These are phyloP conservation scores for Dendrocalamus sinicus DNA, from an alignment of 176 grass and related monocot species.

Conservation along the genomic window DNA sequence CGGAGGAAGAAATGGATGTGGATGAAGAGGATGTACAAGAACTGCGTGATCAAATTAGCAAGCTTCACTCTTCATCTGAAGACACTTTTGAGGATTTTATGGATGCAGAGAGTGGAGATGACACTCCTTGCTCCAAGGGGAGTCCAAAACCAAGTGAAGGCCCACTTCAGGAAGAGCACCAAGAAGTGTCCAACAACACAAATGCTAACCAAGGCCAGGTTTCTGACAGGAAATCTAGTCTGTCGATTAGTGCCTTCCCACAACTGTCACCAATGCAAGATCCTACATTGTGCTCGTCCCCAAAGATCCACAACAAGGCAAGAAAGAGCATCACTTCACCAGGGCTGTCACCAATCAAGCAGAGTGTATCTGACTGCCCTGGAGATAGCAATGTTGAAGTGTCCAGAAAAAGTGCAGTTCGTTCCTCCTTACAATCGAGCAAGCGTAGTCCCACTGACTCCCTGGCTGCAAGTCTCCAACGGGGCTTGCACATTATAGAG, in stretches of 20 bases:
- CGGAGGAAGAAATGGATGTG: conserved; percentile 83
- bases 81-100: conserved; percentile 64
- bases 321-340: conserved; percentile 68
- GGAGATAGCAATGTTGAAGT: conserved; percentile 46
- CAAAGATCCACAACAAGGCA: conserved; percentile 67
- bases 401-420: conserved; percentile 54
- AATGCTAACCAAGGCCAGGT: conserved; percentile 35
- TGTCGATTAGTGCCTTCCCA: conserved; percentile 56
- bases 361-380: conserved; percentile 41
- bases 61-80: conserved; percentile 76
- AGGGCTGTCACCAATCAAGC: conserved; percentile 52
- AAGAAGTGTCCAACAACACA: conserved; percentile 26
- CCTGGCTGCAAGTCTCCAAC: conserved; percentile 81
- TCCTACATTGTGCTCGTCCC: conserved; percentile 84
- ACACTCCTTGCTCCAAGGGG: conserved; percentile 36
- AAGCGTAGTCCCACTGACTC: conserved; percentile 84
- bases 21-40: conserved; percentile 85
- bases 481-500: conserved; percentile 93
- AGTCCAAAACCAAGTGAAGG: conserved; percentile 40
- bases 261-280: conserved; percentile 60
- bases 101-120: conserved; percentile 56
- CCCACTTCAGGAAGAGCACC: conserved; percentile 34
- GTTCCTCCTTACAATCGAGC: conserved; percentile 77
- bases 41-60: conserved; percentile 73
- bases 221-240: conserved; percentile 50